phyloP scores from a whole-genome alignment of 306 rosid genomes.

The Cicer pinnatifidum region DNA sequence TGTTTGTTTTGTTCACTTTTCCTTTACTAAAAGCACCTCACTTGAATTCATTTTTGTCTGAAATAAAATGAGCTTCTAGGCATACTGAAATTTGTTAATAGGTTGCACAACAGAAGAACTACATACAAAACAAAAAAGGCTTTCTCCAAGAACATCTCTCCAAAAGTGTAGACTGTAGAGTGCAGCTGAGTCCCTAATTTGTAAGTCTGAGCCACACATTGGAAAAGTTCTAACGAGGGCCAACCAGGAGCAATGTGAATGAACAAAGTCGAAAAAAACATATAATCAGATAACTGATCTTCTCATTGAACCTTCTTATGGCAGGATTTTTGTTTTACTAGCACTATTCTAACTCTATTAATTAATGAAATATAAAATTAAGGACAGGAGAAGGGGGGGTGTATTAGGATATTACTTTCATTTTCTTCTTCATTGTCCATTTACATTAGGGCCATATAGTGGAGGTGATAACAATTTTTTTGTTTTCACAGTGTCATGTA shows the following conservation, averaged over 20 bases:
- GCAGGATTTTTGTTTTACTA: neutral
- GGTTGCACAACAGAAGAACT: constrained; percentile 21
- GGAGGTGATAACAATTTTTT: too few relatives aligned
- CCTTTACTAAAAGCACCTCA: constrained; percentile 4
- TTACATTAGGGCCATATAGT: neutral
- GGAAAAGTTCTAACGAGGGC: constrained; percentile 4
- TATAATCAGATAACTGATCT: neutral
- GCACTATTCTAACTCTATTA: neutral
- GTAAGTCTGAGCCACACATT: neutral
- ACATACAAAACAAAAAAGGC: neutral
- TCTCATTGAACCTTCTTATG: constrained; percentile 16
- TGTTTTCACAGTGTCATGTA: too few relatives aligned
- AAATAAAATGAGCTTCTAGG: too few relatives aligned
- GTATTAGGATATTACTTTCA: neutral
- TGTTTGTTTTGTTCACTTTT: constrained; percentile 13
- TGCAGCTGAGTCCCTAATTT: neutral
- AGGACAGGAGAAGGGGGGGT: neutral
- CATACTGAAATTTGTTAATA: neutral
- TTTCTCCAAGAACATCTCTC: neutral
- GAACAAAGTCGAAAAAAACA: neutral
- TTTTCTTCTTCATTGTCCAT: constrained; percentile 2
- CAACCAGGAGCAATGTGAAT: neutral
- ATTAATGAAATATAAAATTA: constrained; percentile 7
- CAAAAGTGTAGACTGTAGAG: neutral
- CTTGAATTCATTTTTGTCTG: neutral